These are phyloP conservation scores for Candolleomyces efflorescens DNA, from an alignment of 768 basidiomycete species.

Conservation along the genomic window DNA sequence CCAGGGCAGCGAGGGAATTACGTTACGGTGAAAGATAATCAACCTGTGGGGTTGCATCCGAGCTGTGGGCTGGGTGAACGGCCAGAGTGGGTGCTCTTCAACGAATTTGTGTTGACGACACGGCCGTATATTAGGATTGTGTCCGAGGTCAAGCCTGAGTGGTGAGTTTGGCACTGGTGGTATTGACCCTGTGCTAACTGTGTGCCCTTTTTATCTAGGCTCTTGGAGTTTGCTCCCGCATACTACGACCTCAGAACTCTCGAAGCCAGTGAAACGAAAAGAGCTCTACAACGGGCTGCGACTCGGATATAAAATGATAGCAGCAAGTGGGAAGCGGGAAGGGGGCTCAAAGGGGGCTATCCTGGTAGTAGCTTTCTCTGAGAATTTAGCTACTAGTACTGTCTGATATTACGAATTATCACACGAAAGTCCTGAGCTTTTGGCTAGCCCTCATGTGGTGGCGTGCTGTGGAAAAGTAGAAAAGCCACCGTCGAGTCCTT, in stretches of 20 bases:
- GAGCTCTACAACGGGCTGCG: conserved; percentile 49
- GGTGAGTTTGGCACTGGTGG: conserved; percentile 39
- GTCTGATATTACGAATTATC: too few relatives aligned
- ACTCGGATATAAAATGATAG: conserved; percentile 55
- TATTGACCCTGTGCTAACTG: not conserved
- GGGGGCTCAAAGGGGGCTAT: too few relatives aligned
- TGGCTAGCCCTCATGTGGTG: too few relatives aligned
- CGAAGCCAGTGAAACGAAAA: conserved; percentile 68
- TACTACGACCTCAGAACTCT: conserved; percentile 73
- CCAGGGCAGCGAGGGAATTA: conserved; percentile 89
- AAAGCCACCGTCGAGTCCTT: too few relatives aligned
- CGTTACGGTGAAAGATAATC: conserved; percentile 92
- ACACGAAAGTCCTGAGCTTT: too few relatives aligned
- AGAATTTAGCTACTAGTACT: too few relatives aligned
- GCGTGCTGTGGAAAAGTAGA: too few relatives aligned
- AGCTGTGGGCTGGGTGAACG: conserved; percentile 81
- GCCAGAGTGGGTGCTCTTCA: conserved; percentile 88
- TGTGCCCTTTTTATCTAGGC: conserved; percentile 24
- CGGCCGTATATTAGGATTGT: conserved; percentile 88
- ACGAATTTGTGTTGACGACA: conserved; percentile 85
- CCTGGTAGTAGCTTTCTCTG: too few relatives aligned
- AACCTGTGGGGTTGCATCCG: conserved; percentile 77
- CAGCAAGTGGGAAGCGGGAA: too few relatives aligned
- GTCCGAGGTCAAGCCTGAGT: conserved; percentile 81
- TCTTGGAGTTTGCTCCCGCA: conserved; percentile 33